phyloP scores from a whole-genome alignment of 352 stramenopile species.

The Elongisporangium undulatum region DNA sequence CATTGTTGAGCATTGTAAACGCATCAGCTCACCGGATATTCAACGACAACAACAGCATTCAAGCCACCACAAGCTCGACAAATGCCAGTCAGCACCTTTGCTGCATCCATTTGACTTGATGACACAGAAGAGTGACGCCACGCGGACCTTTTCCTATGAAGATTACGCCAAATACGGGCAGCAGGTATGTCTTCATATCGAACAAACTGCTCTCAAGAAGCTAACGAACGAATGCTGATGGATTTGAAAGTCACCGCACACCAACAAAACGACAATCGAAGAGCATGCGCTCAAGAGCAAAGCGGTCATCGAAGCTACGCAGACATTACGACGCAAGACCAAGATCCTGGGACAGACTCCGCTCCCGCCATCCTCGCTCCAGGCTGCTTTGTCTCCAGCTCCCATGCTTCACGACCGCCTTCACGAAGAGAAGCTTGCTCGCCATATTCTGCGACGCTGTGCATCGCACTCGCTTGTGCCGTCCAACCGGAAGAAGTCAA shows the following conservation, averaged over 20 bases:
- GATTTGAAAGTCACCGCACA: slow-evolving; percentile 1
- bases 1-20: slow-evolving; percentile 31
- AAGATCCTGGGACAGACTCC: slow-evolving; percentile 19
- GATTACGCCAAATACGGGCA: slow-evolving; percentile 14
- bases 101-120: slow-evolving; percentile 49
- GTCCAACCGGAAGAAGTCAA: slow-evolving; percentile 34
- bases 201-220: no score
- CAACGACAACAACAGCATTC: slow-evolving; percentile 11
- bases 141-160: slow-evolving; percentile 43
- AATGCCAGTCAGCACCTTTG: slow-evolving; percentile 20
- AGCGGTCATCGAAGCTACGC: slow-evolving; percentile 26
- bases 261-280: slow-evolving; percentile 13
- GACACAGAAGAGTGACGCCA: slow-evolving; percentile 28
- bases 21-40: slow-evolving; percentile 5
- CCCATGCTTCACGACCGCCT: slow-evolving; percentile 15
- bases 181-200: no score
- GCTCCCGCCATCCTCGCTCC: no score
- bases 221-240: no score
- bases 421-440: slow-evolving; percentile 29
- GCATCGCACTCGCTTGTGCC: slow-evolving; percentile 20
- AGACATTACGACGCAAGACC: slow-evolving; percentile 22
- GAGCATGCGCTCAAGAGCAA: slow-evolving; percentile 19
- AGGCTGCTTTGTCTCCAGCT: no score
- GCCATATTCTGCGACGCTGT: slow-evolving; percentile 23
- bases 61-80: slow-evolving; percentile 10